Conservation (phyloP, 2,329 filamentous ascomycete species). For the Leptodontidium sp. region DNA sequence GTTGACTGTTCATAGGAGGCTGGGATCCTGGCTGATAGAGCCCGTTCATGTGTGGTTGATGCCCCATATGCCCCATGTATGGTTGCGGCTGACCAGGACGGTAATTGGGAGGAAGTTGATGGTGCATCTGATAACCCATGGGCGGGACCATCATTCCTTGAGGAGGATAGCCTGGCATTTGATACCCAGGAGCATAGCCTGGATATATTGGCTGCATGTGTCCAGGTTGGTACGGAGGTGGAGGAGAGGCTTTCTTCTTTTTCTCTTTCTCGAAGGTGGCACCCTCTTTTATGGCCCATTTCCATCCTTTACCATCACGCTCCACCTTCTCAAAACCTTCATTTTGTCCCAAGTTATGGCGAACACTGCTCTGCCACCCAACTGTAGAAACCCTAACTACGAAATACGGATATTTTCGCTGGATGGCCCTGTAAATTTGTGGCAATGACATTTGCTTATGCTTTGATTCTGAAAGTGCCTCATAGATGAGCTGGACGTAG, state of each 20-base stretch:
- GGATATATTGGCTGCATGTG: conserved; percentile 40
- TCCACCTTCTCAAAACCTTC: conserved; percentile 63
- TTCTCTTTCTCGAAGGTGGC: conserved; percentile 65
- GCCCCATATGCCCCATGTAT: conserved; percentile 33
- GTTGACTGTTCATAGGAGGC: conserved; percentile 22
- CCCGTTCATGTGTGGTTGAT: conserved; percentile 32
- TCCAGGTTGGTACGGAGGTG: conserved; percentile 48
- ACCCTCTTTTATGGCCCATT: conserved; percentile 62
- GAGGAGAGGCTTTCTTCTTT: conserved; percentile 52
- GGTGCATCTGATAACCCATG: conserved; percentile 37
- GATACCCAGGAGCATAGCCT: conserved; percentile 34
- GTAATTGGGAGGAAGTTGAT: conserved; percentile 37
- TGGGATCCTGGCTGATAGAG: conserved; percentile 23
- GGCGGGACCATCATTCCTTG: conserved; percentile 39
- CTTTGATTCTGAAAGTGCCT: conserved; percentile 59
- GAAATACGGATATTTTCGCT: conserved; percentile 65
- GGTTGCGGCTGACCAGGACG: conserved; percentile 35
- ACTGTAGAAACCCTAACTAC: conserved; percentile 60
- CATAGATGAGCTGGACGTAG: conserved; percentile 65
- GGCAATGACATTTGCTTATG: conserved; percentile 62
- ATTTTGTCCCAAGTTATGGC: conserved; percentile 66
- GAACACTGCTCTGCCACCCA: conserved; percentile 69
- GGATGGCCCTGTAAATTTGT: conserved; percentile 66
- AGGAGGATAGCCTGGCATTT: conserved; percentile 34
- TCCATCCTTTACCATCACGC: conserved; percentile 62